phyloP scores from a whole-genome alignment of 768 basidiomycete genomes.

The Lactarius hatsudake region DNA sequence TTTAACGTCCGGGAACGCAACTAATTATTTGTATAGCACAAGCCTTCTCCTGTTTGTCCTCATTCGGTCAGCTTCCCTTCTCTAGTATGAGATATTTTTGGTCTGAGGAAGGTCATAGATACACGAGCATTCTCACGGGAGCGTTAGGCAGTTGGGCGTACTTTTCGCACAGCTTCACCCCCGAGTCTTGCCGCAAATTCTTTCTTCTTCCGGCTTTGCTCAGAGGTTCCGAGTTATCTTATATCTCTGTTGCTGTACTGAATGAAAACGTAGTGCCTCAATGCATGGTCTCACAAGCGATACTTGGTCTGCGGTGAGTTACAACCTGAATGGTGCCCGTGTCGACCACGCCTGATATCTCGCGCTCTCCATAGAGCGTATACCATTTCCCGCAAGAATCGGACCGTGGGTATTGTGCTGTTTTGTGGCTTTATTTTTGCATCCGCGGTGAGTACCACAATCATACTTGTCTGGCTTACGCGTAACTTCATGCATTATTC shows the following conservation, averaged over 20 bases:
- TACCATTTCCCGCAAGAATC: slow-evolving; percentile 52
- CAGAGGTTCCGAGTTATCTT: slow-evolving; percentile 46
- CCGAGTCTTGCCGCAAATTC: slow-evolving; percentile 44
- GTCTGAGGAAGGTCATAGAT: slow-evolving; percentile 31
- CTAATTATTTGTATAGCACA: neutral
- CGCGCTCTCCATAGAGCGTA: slow-evolving; percentile 42
- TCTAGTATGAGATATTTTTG: neutral
- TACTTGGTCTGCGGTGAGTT: slow-evolving; percentile 55
- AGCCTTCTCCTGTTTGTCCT: slow-evolving; percentile 13
- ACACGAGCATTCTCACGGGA: slow-evolving; percentile 45
- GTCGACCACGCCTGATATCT: neutral
- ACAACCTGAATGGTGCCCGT: neutral
- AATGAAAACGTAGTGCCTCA: slow-evolving; percentile 49
- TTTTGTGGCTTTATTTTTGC: slow-evolving; percentile 41
- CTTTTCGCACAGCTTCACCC: slow-evolving; percentile 50
- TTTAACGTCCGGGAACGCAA: neutral
- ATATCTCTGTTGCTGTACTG: neutral
- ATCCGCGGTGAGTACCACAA: slow-evolving; percentile 43
- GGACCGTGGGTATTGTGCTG: slow-evolving; percentile 41
- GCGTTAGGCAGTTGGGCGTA: slow-evolving; percentile 55
- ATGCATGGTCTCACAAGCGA: slow-evolving; percentile 60
- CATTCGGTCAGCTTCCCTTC: neutral
- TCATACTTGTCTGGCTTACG: neutral
- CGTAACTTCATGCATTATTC: neutral
- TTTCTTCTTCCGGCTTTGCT: slow-evolving; percentile 54